Percentiles rank a stretch among this genome's conserved stretches.
These are phyloP conservation scores for Exophiala sp. DNA, from an alignment of 2,329 filamentous ascomycete genomes.

Conservation along the genomic window DNA sequence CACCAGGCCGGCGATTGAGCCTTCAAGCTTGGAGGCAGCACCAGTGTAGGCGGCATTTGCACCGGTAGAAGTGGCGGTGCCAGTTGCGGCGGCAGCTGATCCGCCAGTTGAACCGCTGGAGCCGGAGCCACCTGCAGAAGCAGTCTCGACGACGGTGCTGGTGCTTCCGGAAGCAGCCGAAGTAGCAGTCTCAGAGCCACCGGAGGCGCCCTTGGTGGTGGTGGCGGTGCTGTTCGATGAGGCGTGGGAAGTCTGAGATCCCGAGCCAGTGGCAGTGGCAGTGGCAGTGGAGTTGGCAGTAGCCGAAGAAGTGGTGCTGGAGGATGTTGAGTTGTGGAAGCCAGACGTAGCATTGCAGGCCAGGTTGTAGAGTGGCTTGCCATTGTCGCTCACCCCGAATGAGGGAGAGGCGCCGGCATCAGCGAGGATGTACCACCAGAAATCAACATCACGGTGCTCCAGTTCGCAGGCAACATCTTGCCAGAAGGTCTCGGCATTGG, in stretches of 20 bases:
- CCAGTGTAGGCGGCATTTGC: constrained; percentile 13
- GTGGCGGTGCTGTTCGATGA: constrained; percentile 1
- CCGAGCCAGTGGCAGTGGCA: not conserved
- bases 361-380: constrained; percentile 37
- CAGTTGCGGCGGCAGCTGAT: not conserved
- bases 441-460: constrained; percentile 49
- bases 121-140: constrained; percentile 1
- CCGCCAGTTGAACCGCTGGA: not conserved
- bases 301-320: constrained; percentile 6
- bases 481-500: constrained; percentile 61
- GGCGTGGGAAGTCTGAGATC: constrained; percentile 1
- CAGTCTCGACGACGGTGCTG: constrained; percentile 1
- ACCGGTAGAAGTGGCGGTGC: not conserved
- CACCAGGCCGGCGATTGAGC: constrained; percentile 11
- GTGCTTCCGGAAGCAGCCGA: not conserved
- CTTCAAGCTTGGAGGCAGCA: constrained; percentile 13
- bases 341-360: constrained; percentile 30
- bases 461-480: constrained; percentile 54
- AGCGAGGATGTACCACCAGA: constrained; percentile 41
- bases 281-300: constrained; percentile 1
- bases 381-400: constrained; percentile 35
- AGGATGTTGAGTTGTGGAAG: constrained; percentile 9
- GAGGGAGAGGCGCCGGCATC: constrained; percentile 35
- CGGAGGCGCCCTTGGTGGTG: constrained; percentile 4
- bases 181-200: not conserved